Evolutionary conservation across 2,329 filamentous ascomycete species (phyloP).

Genomic region (Apiospora aurea): DNA sequence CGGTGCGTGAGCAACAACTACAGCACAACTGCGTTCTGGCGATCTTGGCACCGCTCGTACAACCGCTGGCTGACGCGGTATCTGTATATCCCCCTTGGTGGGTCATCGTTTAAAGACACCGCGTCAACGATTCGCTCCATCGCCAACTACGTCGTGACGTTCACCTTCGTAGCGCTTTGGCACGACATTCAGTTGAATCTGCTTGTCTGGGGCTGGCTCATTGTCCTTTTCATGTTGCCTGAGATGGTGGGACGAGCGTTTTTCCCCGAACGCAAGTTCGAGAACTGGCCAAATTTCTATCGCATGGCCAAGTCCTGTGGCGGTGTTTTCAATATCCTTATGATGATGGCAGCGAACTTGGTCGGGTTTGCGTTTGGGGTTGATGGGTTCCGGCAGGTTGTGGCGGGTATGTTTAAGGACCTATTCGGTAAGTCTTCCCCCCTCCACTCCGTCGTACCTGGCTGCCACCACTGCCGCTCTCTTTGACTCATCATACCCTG

Average conservation of each 20-base stretch:
- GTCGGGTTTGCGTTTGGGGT: constrained; percentile 94
- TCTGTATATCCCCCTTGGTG: constrained; percentile 90
- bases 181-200: constrained; percentile 93
- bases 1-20: constrained; percentile 97
- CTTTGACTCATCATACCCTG: constrained; percentile 18
- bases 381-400: constrained; percentile 81
- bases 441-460: not conserved
- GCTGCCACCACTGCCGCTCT: not conserved
- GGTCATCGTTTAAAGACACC: constrained; percentile 59
- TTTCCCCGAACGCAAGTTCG: constrained; percentile 79
- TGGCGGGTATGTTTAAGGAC: constrained; percentile 77
- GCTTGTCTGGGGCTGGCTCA: constrained; percentile 95
- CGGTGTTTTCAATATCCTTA: constrained; percentile 82
- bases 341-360: constrained; percentile 96
- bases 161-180: constrained; percentile 97
- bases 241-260: constrained; percentile 76
- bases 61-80: constrained; percentile 96
- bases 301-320: constrained; percentile 77
- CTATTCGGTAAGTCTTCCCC: constrained; percentile 65
- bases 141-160: constrained; percentile 81
- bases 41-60: constrained; percentile 92
- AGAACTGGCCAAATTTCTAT: constrained; percentile 72
- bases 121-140: constrained; percentile 63
- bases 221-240: constrained; percentile 91
- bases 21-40: constrained; percentile 90